These are phyloP conservation scores for Ogataea degrootiae DNA, from an alignment of 805 yeast genomes.

Conservation along the genomic window DNA sequence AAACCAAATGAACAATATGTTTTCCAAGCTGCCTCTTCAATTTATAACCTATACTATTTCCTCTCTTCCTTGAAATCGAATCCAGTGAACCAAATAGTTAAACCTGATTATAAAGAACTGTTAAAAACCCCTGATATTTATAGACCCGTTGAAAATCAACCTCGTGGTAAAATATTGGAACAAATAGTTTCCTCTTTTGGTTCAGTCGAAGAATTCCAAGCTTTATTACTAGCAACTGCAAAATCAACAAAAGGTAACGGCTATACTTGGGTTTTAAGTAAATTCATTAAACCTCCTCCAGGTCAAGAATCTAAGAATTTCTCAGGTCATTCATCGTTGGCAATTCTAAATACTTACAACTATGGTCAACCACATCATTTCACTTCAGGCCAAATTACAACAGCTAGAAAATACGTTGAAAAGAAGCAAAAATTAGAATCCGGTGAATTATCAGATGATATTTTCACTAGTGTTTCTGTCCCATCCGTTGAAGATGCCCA, in stretches of 20 bases:
- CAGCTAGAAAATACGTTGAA: slow-evolving; percentile 30
- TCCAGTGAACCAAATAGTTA: slow-evolving; percentile 11
- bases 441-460: slow-evolving; percentile 8
- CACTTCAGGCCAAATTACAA: slow-evolving; percentile 46
- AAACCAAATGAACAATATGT: slow-evolving; percentile 41
- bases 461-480: slow-evolving; percentile 16
- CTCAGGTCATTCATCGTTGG: slow-evolving; percentile 41
- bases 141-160: slow-evolving; percentile 26
- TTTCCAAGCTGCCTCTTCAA: slow-evolving; percentile 40
- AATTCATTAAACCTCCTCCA: slow-evolving; percentile 29
- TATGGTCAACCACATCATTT: slow-evolving; percentile 77
- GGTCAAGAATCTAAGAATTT: slow-evolving; percentile 19
- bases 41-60: slow-evolving; percentile 46
- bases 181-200: slow-evolving; percentile 68
- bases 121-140: slow-evolving; percentile 31
- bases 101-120: slow-evolving; percentile 30
- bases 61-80: slow-evolving; percentile 38
- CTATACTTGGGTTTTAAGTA: slow-evolving; percentile 81
- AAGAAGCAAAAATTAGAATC: slow-evolving; percentile 18
- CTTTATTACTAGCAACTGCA: slow-evolving; percentile 65
- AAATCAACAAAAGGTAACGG: slow-evolving; percentile 82
- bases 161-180: slow-evolving; percentile 28
- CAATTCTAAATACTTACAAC: slow-evolving; percentile 78
- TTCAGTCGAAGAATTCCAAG: slow-evolving; percentile 67
- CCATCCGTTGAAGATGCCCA: slow-evolving; percentile 37